phyloP scores from a whole-genome alignment of 2,329 filamentous ascomycete genomes.

The Beauveria pseudobassiana region DNA sequence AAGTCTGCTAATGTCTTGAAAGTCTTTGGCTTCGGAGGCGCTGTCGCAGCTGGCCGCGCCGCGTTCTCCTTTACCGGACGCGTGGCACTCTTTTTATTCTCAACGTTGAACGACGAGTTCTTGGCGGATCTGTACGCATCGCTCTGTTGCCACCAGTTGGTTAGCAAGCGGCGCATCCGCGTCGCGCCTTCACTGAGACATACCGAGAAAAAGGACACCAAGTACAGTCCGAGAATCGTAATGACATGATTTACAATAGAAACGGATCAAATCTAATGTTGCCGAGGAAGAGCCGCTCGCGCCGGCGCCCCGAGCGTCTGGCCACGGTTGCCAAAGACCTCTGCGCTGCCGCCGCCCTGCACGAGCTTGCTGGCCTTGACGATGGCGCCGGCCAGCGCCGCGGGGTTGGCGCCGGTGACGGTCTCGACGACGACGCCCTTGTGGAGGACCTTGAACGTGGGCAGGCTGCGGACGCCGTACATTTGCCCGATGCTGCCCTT shows the following conservation, averaged over 20 bases:
- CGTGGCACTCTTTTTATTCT: conserved; percentile 27
- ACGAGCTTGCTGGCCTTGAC: conserved; percentile 57
- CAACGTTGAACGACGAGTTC: conserved; percentile 50
- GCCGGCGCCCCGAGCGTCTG: conserved; percentile 46
- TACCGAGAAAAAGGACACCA: conserved; percentile 54
- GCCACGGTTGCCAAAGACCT: conserved; percentile 47
- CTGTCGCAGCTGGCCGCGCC: conserved; percentile 24
- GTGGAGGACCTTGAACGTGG: conserved; percentile 89
- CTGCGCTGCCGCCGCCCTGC: conserved; percentile 29
- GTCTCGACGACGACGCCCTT: conserved; percentile 65
- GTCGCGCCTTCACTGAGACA: conserved; percentile 19
- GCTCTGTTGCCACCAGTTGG: conserved; percentile 31
- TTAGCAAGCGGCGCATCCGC: conserved; percentile 13
- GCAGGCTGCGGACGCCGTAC: conserved; percentile 80
- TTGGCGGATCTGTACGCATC: conserved; percentile 56
- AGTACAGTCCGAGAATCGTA: conserved; percentile 52
- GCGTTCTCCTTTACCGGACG: conserved; percentile 12
- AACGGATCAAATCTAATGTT: conserved; percentile 26
- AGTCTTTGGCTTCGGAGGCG: conserved; percentile 17
- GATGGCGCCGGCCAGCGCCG: conserved; percentile 68
- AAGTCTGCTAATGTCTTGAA: conserved; percentile 51
- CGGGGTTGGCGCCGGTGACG: conserved; percentile 73
- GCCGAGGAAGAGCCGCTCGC: conserved; percentile 10
- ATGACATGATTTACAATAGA: conserved; percentile 42
- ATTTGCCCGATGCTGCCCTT: conserved; percentile 63